Base-by-base conservation (phyloP, 805 yeast species). In the Jamesozyma hellenica region DNA sequence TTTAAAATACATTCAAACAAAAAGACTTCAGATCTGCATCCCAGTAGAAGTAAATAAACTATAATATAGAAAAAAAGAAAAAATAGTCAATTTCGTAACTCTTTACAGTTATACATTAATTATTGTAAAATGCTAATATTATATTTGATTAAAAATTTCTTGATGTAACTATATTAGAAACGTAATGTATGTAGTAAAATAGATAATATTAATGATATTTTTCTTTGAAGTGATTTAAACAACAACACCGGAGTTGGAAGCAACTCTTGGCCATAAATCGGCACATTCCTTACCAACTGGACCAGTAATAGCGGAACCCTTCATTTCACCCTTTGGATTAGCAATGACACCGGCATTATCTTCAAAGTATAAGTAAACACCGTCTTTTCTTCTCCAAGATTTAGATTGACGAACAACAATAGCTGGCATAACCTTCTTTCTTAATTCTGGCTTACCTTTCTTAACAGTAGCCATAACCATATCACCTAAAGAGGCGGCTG, bases 241-340 rank as follows among this genome's bases (percentile, higher is more conserved):
- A 72, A 92, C 98, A 70, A 92, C 97, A 86, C 97, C 97, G 63
- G 98, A 92, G 90, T 85, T 86, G 60, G 96, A 86, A 67, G 98
- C 97, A 77, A 92, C 90, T 79, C 98, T 86, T 71, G 98, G 98
- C 98, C 98, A 92, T 72, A 92, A 82, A 70, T 92, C 98, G 68
- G 98, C 98, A 79, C 98, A 92, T 79, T 92, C 98, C 78, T 92
- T 92, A 72, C 96, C 97, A 67, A 92, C 98, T 66, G 98, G 98
- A 72, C 98, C 98, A 66, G 98, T 92, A 71, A 92, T 90, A 65
- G 98, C 98, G 58, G 98, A 92, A 75, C 98, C 98, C 80, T 92
- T 92, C 98, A 92, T 92, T 76, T 92, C 98, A 79, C 98, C 98
- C 90, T 92, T 92, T 68, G 98, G 98, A 78, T 92, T 92, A 71